Conservation (phyloP, 306 rosid species). For the Senna tora region DNA sequence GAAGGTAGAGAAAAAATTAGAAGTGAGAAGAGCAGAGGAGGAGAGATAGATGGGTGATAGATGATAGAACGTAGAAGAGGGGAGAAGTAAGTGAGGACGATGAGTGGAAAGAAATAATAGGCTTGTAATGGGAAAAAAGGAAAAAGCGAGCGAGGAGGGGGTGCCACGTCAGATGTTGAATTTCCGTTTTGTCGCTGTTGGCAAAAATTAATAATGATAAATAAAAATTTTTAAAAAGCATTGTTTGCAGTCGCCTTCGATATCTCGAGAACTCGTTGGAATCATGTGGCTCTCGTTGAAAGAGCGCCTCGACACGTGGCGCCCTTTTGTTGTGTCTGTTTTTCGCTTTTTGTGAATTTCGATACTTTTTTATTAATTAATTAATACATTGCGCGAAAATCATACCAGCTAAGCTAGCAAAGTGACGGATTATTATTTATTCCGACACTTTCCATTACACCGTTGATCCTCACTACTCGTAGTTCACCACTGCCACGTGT, state of each 20-base stretch:
- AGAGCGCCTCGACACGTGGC: constrained; percentile 43
- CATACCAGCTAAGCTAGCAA: background rate
- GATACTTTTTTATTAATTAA: background rate
- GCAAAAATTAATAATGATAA: background rate
- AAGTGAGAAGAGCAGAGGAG: background rate
- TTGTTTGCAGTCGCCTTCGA: constrained; percentile 15
- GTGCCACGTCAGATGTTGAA: constrained; percentile 52
- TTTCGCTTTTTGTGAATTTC: constrained; percentile 22
- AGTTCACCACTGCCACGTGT: constrained; percentile 5
- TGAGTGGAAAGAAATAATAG: background rate
- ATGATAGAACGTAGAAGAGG: background rate
- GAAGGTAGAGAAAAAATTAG: background rate
- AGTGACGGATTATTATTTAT: constrained; percentile 41
- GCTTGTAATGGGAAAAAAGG: constrained; percentile 18
- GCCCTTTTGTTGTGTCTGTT: background rate
- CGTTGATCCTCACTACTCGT: constrained; percentile 1
- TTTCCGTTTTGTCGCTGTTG: constrained; percentile 5
- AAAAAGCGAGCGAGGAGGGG: constrained; percentile 15
- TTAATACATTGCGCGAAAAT: background rate
- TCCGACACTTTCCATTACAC: constrained; percentile 10
- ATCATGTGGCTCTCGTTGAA: constrained; percentile 65
- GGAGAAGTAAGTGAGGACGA: background rate
- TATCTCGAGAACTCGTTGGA: constrained; percentile 50
- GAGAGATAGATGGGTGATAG: background rate
- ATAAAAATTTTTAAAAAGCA: no score